Base-by-base conservation (phyloP, 148 eudicot genomes). In the Nyssa sinensis region DNA sequence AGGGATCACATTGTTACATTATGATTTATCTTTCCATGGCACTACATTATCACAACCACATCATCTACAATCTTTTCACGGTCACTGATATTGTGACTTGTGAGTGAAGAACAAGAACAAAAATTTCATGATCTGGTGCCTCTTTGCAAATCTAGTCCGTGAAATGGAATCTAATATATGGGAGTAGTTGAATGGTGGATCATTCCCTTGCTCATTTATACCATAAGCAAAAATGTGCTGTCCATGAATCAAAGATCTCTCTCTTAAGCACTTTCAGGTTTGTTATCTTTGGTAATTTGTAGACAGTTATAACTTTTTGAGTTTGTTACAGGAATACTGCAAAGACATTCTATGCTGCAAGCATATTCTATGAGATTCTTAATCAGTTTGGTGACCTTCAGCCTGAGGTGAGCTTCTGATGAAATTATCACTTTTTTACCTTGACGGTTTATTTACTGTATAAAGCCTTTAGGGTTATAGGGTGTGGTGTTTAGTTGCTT, bases 341-440 rank as follows among this genome's bases (percentile, higher is more conserved):
- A 28, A 94, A 94, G 84, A 92, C 96, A 34, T 94, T 94, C 75
- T 94, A 94, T 81, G 98, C 98, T 77, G 97, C 97, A 25, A 92
- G 98, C 84, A 89, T 94, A 81, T 94, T 94, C 84, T 92, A 92
- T 77, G 98, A 94, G 85, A 89, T 94, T 59, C 87, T 94, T 77
- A 92, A 89, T 81, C 98, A 94, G 86, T 94, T 94, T 81, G 94
- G 97, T 62, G 90, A 83, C 70, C 79, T 89, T 75, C 87, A 85
- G 73, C 89, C 97, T 74, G 97, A 94, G 74, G 98, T 94, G 82
- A 92, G 96, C 84, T 78, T 74, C 67, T 64, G 62, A 58, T 29
- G 32, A 21, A 31, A 8, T 70, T 63, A 27, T 60, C 32, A 1
- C 9, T 31, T 49, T 57, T 68, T 55, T 44, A 44, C 51, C 2